Evolutionary conservation across 2,329 filamentous ascomycete genomes (phyloP), one percentile per base, ranked within the genome.

Genomic region (Talaromyces sp.): DNA sequence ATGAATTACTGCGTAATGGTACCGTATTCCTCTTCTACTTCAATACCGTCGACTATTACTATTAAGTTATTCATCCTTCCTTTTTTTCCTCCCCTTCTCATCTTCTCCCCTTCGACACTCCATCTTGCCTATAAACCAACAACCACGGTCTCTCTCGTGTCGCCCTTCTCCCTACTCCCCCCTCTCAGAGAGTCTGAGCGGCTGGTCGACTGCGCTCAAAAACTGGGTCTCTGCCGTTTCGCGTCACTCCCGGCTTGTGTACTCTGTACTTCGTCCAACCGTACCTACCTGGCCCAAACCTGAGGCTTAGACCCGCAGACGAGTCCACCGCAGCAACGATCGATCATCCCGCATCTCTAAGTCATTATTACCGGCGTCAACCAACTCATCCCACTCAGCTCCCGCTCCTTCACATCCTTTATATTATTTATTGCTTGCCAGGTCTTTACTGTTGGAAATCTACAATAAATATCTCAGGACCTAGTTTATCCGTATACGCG

Each of bases 261-360:
- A 52, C 33, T 39, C 19, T 52, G 48, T 39, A 17, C 48, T 37
- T 36, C 21, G 35, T 52, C 48, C 33, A 52, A 28, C 48, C 28
- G 33, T 52, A 52, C 48, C 50, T 46, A 59, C 52, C 50, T 54
- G 58, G 60, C 60, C 61, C 51, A 55, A 60, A 61, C 25, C 31
- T 37, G 43, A 50, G 56, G 28, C 39, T 58, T 13, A 56, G 37
- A 56, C 53, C 52, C 51, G 56, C 33, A 52, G 36, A 40, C 54
- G 45, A 57, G 45, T 48, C 50, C 56, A 39, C 57, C 53, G 36
- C 33, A 55, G 36, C 33, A 55, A 36, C 57, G 45, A 56, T 54
- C 63, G 53, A 63, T 63, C 62, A 63, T 68, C 64, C 70, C 70
- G 70, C 70, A 73, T 66, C 70, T 70, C 70, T 70, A 69, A 67